Percentiles rank a stretch among this genome's conserved stretches.
These are phyloP conservation scores for Alternaria sp. DNA, from an alignment of 2,329 filamentous ascomycete species.

Conservation along the genomic window DNA sequence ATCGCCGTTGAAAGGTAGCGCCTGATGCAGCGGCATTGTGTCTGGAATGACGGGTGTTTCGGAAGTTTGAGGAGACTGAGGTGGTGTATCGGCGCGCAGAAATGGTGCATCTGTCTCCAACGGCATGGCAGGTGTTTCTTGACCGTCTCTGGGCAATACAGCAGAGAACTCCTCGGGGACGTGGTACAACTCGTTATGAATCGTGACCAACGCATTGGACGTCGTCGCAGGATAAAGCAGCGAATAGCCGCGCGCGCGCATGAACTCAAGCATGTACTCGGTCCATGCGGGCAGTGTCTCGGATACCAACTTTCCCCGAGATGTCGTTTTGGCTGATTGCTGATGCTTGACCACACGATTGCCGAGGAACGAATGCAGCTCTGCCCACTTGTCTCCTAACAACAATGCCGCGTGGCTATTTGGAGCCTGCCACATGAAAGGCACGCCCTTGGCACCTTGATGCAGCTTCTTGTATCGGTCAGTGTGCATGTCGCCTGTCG, in stretches of 20 bases:
- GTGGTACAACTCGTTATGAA: conserved; percentile 79
- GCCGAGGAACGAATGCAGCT: conserved; percentile 82
- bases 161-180: conserved; percentile 71
- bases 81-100: conserved; percentile 51
- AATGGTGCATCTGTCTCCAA: conserved; percentile 45
- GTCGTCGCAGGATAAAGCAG: conserved; percentile 76
- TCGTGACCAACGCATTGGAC: conserved; percentile 68
- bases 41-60: conserved; percentile 62
- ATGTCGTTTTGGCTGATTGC: conserved; percentile 29
- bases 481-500: conserved; percentile 48
- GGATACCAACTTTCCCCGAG: conserved; percentile 60
- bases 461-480: conserved; percentile 39
- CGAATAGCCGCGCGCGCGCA: conserved; percentile 78
- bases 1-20: conserved; percentile 59
- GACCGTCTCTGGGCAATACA: background rate
- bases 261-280: conserved; percentile 79
- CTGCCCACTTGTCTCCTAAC: conserved; percentile 85
- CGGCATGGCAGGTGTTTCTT: conserved; percentile 11
- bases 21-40: conserved; percentile 55
- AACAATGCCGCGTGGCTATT: conserved; percentile 83
- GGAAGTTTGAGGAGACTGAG: conserved; percentile 17
- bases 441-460: conserved; percentile 52
- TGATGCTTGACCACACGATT: conserved; percentile 61
- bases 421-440: conserved; percentile 87
- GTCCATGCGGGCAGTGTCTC: conserved; percentile 78